Base-by-base conservation (phyloP, 441 rosid genomes). In the Aquilaria agallochum region DNA sequence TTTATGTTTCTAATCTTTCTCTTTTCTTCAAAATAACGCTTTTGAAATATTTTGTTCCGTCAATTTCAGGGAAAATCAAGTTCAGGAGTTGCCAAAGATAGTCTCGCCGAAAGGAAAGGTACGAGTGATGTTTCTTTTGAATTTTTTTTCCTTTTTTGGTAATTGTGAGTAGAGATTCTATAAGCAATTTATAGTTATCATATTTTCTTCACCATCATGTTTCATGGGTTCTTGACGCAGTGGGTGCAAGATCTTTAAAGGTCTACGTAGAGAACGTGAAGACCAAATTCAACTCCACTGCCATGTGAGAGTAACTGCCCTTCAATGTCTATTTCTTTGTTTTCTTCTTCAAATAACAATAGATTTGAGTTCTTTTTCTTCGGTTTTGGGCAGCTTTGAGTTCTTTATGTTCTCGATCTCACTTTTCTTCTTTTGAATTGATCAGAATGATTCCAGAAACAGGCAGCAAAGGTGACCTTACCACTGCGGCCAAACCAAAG, bases 181-280 rank as follows among this genome's bases (percentile, higher is more conserved):
- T 5, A 50, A 31, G 60, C 40, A 44, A 59, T 52, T 60, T 52
- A 44, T 53, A 27, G 48, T 12, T 47, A 40, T 60, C 27, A 61
- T 55, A n/a, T 58, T 11, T 33, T 59, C 9, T 30, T 56, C 33
- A 1, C 27, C 27, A 20, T 20, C 27, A 20, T 20, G 27, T 30
- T 46, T 30, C 33, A n/a, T 71, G 68, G 30, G 27, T 20, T 34
- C 65, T 11, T 66, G 62, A 49, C 63, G 45, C 74, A 86, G 90
- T 5, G 51, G 68, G 67, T 42, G 65, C 56, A 55, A 66, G 73
- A 49, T 76, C 64, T 73, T 76, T 92, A 45, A 83, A 74, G 70
- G 62, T 92, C 53, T 85, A 62, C 51, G 51, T 79, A 0, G 89
- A 82, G 57, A 68, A 69, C 55, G 85, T 68, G 15, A 76, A 69